These are phyloP conservation scores for Phlebiopsis gigantea DNA, from an alignment of 768 basidiomycete species.

Conservation along the genomic window DNA sequence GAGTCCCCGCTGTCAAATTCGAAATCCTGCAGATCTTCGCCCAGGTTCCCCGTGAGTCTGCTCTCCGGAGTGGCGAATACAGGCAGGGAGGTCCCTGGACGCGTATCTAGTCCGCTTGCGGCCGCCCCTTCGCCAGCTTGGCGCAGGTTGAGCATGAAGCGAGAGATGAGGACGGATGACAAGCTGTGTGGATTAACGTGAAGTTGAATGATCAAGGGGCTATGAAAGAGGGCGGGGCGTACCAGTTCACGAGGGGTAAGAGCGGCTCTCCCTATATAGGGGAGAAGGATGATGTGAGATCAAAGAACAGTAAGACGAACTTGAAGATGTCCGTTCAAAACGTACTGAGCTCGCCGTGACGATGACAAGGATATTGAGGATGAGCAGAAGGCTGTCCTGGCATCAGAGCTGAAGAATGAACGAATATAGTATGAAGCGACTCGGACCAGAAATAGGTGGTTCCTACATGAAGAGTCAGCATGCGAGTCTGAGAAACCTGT, in stretches of 20 bases:
- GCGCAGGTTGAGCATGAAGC: constrained; percentile 6
- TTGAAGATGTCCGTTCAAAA: no score
- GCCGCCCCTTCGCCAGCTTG: no score
- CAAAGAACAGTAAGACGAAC: background rate
- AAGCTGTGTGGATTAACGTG: no score
- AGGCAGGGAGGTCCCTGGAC: background rate
- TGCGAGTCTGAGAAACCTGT: background rate
- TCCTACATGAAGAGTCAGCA: background rate
- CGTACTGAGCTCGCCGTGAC: no score
- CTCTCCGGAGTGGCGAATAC: no score
- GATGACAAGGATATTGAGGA: background rate
- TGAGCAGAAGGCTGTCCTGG: background rate
- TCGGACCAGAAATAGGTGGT: constrained; percentile 4
- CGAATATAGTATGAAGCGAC: background rate
- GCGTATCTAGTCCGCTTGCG: background rate
- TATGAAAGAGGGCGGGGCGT: no score
- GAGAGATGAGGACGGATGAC: background rate
- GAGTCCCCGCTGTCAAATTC: no score
- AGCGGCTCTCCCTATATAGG: no score
- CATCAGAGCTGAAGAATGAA: background rate
- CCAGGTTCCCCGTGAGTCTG: constrained; percentile 3
- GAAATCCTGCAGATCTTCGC: constrained; percentile 51
- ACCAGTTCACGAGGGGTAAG: no score
- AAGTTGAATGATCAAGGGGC: no score
- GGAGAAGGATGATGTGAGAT: no score